Percentiles rank a stretch among this genome's conserved stretches.
These are phyloP conservation scores for Phytophthora tentaculata DNA, from an alignment of 352 stramenopile species.

Conservation along the genomic window DNA sequence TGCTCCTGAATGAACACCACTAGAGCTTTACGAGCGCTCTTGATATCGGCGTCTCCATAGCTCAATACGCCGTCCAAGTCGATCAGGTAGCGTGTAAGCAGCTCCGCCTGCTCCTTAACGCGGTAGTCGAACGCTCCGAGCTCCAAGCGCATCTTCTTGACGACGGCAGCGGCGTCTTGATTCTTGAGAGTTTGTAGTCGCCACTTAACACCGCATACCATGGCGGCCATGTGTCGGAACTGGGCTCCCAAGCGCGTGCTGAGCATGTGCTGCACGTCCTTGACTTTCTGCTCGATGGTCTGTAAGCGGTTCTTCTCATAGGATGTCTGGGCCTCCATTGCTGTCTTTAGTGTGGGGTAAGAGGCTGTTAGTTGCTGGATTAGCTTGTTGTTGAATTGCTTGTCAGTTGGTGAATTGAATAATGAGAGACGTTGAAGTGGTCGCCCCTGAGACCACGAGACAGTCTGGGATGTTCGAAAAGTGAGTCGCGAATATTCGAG, in stretches of 20 bases:
- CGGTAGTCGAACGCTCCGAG: conserved; percentile 68
- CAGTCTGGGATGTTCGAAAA: conserved; percentile 25
- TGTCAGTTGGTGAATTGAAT: conserved; percentile 33
- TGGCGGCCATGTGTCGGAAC: conserved; percentile 36
- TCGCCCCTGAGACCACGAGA: background rate
- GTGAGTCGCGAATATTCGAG: conserved; percentile 30
- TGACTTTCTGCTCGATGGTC: conserved; percentile 48
- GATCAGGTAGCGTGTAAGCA: conserved; percentile 60
- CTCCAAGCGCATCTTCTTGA: conserved; percentile 58
- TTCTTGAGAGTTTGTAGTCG: conserved; percentile 34
- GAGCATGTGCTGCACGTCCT: conserved; percentile 51
- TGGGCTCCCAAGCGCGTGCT: conserved; percentile 43
- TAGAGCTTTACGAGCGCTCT: conserved; percentile 56
- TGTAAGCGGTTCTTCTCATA: conserved; percentile 50
- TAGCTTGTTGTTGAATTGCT: conserved; percentile 15
- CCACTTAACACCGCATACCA: conserved; percentile 56
- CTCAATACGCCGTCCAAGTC: conserved; percentile 73
- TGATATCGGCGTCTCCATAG: conserved; percentile 57
- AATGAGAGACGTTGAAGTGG: conserved; percentile 38
- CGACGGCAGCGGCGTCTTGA: conserved; percentile 7
- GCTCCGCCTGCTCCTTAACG: conserved; percentile 62
- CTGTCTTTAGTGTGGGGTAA: background rate
- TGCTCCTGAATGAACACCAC: conserved; percentile 59
- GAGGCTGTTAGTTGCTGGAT: background rate
- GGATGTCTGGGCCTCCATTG: conserved; percentile 39